These are phyloP conservation scores for Stephanodiscus triporus DNA, from an alignment of 108 stramenopile genomes.

Conservation along the genomic window DNA sequence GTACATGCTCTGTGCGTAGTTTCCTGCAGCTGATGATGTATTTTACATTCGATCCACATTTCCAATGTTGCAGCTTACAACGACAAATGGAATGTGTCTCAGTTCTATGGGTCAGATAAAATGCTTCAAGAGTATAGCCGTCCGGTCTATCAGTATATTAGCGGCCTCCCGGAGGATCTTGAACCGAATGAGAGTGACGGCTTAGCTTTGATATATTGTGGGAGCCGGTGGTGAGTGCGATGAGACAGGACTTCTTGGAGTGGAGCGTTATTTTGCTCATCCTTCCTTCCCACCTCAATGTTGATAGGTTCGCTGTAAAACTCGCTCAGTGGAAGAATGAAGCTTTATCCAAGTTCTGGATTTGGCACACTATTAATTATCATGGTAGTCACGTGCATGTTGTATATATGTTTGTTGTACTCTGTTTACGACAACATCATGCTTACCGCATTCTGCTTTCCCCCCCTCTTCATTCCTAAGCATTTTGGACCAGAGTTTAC, in stretches of 20 bases:
- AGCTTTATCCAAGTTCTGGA: background rate
- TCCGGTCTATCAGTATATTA: background rate
- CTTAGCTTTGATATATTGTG: background rate
- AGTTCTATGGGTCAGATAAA: background rate
- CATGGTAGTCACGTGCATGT: background rate
- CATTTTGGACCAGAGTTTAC: background rate
- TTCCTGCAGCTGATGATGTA: background rate
- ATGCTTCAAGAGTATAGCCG: slow-evolving; percentile 2
- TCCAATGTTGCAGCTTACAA: background rate
- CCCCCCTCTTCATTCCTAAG: background rate
- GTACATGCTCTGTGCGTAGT: background rate
- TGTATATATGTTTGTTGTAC: background rate
- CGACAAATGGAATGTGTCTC: background rate
- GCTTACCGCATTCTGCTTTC: too few species aligned
- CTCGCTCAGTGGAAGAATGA: too few species aligned
- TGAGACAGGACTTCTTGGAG: background rate
- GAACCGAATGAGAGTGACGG: background rate
- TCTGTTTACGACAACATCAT: too few species aligned
- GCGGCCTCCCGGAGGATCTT: background rate
- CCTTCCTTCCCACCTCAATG: too few species aligned
- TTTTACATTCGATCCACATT: background rate
- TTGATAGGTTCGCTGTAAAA: too few species aligned
- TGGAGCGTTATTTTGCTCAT: too few species aligned
- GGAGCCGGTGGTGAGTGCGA: background rate
- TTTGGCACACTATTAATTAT: background rate